A percentile compares a stretch with the other conserved stretches of the same genome.
These are phyloP conservation scores for Scheffersomyces parashehatae DNA, from an alignment of 1,139 yeast genomes.

Conservation along the genomic window DNA sequence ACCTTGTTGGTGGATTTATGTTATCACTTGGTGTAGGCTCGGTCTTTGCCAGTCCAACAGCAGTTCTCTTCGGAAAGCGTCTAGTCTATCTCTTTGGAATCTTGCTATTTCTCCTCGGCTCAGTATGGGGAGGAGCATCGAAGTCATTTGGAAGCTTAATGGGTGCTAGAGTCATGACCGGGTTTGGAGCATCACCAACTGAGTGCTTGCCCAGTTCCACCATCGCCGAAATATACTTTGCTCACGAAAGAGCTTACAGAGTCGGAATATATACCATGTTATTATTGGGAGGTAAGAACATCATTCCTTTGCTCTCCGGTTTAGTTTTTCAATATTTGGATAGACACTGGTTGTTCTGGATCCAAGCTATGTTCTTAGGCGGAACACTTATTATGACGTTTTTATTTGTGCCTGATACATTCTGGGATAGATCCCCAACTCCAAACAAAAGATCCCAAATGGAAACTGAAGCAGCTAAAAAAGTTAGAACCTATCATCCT, in stretches of 20 bases:
- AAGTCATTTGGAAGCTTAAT: constrained; percentile 49
- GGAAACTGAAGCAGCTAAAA: constrained; percentile 53
- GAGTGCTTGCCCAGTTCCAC: constrained; percentile 65
- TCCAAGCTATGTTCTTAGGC: constrained; percentile 55
- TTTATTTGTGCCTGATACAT: constrained; percentile 64
- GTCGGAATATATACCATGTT: constrained; percentile 62
- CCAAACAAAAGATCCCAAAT: constrained; percentile 49
- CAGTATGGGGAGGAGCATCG: constrained; percentile 57
- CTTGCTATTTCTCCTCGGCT: constrained; percentile 51
- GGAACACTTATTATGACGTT: constrained; percentile 45
- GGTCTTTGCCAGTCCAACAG: constrained; percentile 58
- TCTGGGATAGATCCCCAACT: constrained; percentile 60
- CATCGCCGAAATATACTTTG: constrained; percentile 63
- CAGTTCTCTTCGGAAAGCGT: constrained; percentile 62
- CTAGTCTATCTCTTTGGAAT: constrained; percentile 54
- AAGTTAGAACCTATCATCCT: constrained; percentile 30
- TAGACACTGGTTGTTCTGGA: constrained; percentile 67
- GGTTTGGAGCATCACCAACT: constrained; percentile 61
- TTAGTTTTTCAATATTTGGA: constrained; percentile 50
- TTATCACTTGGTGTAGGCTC: constrained; percentile 60
- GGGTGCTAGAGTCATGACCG: constrained; percentile 60
- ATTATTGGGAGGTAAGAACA: constrained; percentile 61
- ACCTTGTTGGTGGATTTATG: constrained; percentile 63
- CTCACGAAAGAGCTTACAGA: constrained; percentile 67
- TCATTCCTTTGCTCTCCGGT: constrained; percentile 58